phyloP scores from a whole-genome alignment of 495 filamentous ascomycete genomes.

The Lophium mytilinum region DNA sequence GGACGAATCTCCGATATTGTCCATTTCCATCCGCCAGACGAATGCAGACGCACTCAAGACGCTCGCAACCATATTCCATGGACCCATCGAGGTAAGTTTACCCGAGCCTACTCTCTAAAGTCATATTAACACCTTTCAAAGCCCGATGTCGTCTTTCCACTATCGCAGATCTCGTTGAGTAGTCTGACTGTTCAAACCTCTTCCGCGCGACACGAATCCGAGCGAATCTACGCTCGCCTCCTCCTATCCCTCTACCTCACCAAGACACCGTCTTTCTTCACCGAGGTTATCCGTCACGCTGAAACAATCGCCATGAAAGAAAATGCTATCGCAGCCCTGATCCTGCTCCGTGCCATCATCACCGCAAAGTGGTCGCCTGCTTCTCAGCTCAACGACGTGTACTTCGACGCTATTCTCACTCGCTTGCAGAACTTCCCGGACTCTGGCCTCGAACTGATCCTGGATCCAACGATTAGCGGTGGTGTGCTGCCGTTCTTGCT shows the following conservation, averaged over 20 bases:
- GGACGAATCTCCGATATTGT: conserved; percentile 40
- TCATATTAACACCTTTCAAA: not conserved
- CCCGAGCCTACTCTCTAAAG: not conserved
- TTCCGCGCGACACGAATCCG: not conserved
- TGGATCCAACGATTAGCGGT: conserved; percentile 16
- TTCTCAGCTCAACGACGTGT: conserved; percentile 24
- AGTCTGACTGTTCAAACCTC: not conserved
- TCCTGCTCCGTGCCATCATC: conserved; percentile 45
- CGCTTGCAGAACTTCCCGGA: conserved; percentile 25
- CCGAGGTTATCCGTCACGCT: conserved; percentile 43
- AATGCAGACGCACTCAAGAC: conserved; percentile 48
- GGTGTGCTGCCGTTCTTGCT: conserved; percentile 52
- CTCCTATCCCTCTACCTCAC: conserved; percentile 51
- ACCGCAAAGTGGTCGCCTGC: conserved; percentile 45
- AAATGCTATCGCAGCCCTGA: conserved; percentile 47
- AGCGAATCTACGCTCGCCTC: conserved; percentile 45
- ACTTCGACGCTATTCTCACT: conserved; percentile 8
- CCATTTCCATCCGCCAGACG: conserved; percentile 43
- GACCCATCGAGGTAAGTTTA: conserved; percentile 21
- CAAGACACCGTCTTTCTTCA: conserved; percentile 44
- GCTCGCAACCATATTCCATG: conserved; percentile 48
- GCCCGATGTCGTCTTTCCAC: not conserved
- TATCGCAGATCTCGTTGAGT: conserved; percentile 28
- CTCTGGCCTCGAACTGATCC: conserved; percentile 14
- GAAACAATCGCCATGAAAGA: conserved; percentile 54